Evolutionary conservation across 768 basidiomycete species (phyloP).

Genomic region (Rhodosporidiobolus odoratus): DNA sequence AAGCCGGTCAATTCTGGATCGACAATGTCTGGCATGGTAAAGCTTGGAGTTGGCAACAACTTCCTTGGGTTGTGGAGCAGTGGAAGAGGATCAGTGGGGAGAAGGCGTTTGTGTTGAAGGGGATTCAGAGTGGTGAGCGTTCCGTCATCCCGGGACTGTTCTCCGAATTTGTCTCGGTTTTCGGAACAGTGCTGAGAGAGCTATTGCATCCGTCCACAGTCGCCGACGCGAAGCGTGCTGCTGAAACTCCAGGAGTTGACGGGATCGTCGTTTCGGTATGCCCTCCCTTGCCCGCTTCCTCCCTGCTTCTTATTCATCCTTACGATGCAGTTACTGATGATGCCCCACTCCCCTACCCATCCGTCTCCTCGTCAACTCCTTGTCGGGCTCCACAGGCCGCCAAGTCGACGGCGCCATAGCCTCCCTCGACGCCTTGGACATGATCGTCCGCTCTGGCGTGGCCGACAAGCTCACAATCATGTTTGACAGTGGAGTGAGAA

Average conservation of each 20-base stretch:
- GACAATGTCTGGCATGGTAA: constrained; percentile 47
- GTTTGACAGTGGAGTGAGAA: constrained; percentile 68
- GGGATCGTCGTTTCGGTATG: constrained; percentile 73
- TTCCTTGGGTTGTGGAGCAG: constrained; percentile 54
- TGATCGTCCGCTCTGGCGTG: constrained; percentile 57
- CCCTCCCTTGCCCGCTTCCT: constrained; percentile 27
- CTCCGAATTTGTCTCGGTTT: not conserved
- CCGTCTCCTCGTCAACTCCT: not conserved
- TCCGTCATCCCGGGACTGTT: not conserved
- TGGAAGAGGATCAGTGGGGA: constrained; percentile 51
- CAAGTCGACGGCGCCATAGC: constrained; percentile 71
- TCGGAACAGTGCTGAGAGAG: constrained; percentile 51
- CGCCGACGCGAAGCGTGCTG: constrained; percentile 64
- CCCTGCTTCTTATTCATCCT: not conserved
- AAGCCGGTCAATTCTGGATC: constrained; percentile 42
- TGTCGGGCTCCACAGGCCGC: constrained; percentile 45
- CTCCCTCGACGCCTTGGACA: constrained; percentile 65
- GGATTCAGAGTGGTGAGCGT: constrained; percentile 40
- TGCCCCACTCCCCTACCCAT: not conserved
- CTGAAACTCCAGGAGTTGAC: constrained; percentile 59
- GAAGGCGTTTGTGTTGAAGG: constrained; percentile 57
- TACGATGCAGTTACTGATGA: too few relatives aligned
- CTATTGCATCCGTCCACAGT: constrained; percentile 32
- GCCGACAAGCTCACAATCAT: constrained; percentile 64
- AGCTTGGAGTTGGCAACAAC: constrained; percentile 55